These are phyloP conservation scores for Thuja plicata DNA, from an alignment of 83 land plant species.

Conservation along the genomic window DNA sequence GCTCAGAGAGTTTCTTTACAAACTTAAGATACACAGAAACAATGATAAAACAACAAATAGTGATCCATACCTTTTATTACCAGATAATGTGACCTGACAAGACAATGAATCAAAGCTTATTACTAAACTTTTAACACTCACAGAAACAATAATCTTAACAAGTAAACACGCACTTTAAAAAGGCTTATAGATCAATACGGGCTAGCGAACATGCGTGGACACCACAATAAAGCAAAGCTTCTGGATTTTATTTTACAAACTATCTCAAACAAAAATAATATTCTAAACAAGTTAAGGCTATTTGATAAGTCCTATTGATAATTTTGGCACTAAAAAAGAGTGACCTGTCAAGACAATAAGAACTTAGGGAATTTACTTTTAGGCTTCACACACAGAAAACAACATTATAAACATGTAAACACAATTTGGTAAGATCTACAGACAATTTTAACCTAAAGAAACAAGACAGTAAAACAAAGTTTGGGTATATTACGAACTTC, in stretches of 20 bases:
- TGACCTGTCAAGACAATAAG: not conserved
- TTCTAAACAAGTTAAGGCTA: not conserved
- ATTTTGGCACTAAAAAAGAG: not conserved
- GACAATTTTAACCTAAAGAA: not conserved
- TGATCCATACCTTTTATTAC: no score
- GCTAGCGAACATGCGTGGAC: not conserved
- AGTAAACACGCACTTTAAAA: not conserved
- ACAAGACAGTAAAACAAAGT: not conserved
- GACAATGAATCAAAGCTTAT: not conserved
- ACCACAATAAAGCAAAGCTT: not conserved
- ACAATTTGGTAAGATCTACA: not conserved
- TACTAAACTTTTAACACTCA: no score
- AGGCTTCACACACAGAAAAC: not conserved
- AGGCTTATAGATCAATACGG: not conserved
- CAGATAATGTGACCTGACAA: no score
- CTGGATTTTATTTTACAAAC: no score
- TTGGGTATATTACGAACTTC: not conserved
- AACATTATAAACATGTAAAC: not conserved
- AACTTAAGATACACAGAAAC: no score
- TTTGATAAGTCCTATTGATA: not conserved
- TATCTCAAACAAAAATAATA: not conserved
- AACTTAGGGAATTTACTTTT: not conserved
- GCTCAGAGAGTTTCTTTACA: no score
- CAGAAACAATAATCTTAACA: no score
- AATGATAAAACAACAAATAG: no score